A percentile compares a stretch with the other conserved stretches of the same genome.
phyloP scores from a whole-genome alignment of 2,329 filamentous ascomycete genomes.

The Penicillium palitans region DNA sequence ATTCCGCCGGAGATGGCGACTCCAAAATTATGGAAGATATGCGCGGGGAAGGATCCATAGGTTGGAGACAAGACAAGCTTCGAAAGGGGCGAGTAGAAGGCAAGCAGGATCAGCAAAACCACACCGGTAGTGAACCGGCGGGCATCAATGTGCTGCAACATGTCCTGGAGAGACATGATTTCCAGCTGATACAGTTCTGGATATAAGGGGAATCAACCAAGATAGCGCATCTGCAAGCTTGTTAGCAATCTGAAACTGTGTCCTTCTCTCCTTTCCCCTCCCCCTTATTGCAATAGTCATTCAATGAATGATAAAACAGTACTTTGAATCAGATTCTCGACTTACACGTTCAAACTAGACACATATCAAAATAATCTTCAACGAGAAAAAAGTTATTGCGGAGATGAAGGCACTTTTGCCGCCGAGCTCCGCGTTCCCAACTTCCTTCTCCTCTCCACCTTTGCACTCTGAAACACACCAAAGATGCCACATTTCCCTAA shows the following conservation, averaged over 20 bases:
- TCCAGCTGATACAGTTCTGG: slow-evolving; percentile 13
- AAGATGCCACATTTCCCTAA: slow-evolving; percentile 42
- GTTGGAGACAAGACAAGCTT: slow-evolving; percentile 79
- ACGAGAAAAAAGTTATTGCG: slow-evolving; percentile 12
- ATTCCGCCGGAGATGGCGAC: slow-evolving; percentile 66
- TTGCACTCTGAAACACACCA: slow-evolving; percentile 8
- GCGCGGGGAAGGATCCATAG: slow-evolving; percentile 79
- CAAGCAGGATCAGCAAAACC: slow-evolving; percentile 40
- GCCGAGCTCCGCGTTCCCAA: slow-evolving; percentile 30
- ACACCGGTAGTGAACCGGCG: slow-evolving; percentile 30
- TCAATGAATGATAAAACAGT: not conserved
- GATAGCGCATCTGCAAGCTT: slow-evolving; percentile 7
- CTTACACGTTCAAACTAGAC: slow-evolving; percentile 23
- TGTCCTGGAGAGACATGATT: slow-evolving; percentile 31
- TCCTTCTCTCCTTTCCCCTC: slow-evolving; percentile 3
- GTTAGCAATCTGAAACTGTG: slow-evolving; percentile 12
- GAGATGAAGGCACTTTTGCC: slow-evolving; percentile 29
- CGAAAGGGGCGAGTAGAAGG: slow-evolving; percentile 45
- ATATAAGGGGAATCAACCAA: slow-evolving; percentile 9
- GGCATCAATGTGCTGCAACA: slow-evolving; percentile 29
- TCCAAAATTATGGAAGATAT: slow-evolving; percentile 68
- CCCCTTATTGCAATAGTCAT: not conserved
- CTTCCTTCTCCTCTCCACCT: slow-evolving; percentile 17
- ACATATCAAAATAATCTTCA: slow-evolving; percentile 16
- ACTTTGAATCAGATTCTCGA: slow-evolving; percentile 1